These are phyloP conservation scores for Ilyonectria sp. DNA, from an alignment of 2,329 filamentous ascomycete species.

Conservation along the genomic window DNA sequence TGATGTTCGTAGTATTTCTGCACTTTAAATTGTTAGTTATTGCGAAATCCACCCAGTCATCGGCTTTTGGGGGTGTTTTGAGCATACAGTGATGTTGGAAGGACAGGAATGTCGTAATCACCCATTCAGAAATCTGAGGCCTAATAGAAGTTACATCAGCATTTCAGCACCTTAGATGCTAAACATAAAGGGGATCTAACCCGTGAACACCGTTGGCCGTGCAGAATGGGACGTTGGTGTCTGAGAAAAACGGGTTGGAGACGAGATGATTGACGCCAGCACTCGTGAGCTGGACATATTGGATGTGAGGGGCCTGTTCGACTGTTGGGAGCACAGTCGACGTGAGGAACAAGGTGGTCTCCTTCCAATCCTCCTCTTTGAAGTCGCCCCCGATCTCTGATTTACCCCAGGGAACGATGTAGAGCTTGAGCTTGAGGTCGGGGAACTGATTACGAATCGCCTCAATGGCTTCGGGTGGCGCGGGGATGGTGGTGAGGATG, in stretches of 20 bases:
- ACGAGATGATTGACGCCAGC: slow-evolving; percentile 68
- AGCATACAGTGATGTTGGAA: slow-evolving; percentile 63
- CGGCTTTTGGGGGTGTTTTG: neutral
- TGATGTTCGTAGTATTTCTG: slow-evolving; percentile 62
- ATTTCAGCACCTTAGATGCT: neutral
- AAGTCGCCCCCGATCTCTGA: slow-evolving; percentile 45
- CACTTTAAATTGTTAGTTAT: slow-evolving; percentile 51
- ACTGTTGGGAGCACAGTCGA: slow-evolving; percentile 59
- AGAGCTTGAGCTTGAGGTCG: slow-evolving; percentile 58
- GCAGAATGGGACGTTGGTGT: slow-evolving; percentile 66
- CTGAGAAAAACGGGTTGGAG: slow-evolving; percentile 62
- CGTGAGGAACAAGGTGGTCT: slow-evolving; percentile 65
- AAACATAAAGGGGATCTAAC: slow-evolving; percentile 50
- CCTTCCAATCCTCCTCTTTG: slow-evolving; percentile 59
- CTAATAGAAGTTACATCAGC: slow-evolving; percentile 47
- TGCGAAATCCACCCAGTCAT: neutral
- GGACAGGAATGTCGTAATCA: slow-evolving; percentile 66
- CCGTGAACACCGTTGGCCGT: slow-evolving; percentile 73
- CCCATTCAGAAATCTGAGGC: slow-evolving; percentile 72
- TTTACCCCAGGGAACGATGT: slow-evolving; percentile 48
- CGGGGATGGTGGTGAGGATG: slow-evolving; percentile 54
- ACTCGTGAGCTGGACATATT: slow-evolving; percentile 68
- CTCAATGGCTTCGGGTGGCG: slow-evolving; percentile 53
- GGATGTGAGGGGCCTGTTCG: slow-evolving; percentile 62
- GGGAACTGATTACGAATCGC: slow-evolving; percentile 58